Percentiles rank a stretch among this genome's conserved stretches.
phyloP scores from a whole-genome alignment of 805 yeast genomes.

The Cyberlindnera lachancei region DNA sequence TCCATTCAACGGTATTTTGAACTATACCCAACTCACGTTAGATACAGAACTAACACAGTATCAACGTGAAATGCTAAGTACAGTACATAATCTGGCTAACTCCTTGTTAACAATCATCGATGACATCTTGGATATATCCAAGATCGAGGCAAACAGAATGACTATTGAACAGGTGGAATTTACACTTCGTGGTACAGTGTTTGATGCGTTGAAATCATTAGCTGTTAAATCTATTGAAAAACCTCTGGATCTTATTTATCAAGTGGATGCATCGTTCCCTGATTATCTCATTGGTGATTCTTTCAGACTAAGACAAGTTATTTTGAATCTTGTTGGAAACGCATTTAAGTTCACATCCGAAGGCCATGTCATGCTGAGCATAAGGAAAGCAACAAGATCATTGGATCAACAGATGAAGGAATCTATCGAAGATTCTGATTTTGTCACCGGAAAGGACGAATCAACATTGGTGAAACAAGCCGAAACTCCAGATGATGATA shows the following conservation, averaged over 20 bases:
- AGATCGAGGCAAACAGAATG: slow-evolving; percentile 91
- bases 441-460: slow-evolving; percentile 18
- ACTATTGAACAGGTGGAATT: slow-evolving; percentile 86
- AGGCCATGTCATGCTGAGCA: slow-evolving; percentile 75
- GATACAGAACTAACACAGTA: slow-evolving; percentile 88
- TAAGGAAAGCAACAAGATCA: slow-evolving; percentile 40
- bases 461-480: slow-evolving; percentile 31
- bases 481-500: slow-evolving; percentile 26
- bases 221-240: slow-evolving; percentile 89
- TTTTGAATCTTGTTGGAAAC: slow-evolving; percentile 79
- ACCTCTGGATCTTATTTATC: slow-evolving; percentile 70
- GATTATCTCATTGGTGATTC: slow-evolving; percentile 85
- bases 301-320: slow-evolving; percentile 80
- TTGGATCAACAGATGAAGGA: slow-evolving; percentile 15
- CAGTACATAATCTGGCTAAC: slow-evolving; percentile 83
- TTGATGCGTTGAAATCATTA: slow-evolving; percentile 82
- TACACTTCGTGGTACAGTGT: slow-evolving; percentile 77
- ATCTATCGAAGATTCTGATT: slow-evolving; percentile 24
- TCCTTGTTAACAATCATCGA: slow-evolving; percentile 81
- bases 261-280: slow-evolving; percentile 81
- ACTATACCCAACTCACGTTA: slow-evolving; percentile 84
- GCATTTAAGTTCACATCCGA: slow-evolving; percentile 82
- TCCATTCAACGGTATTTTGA: slow-evolving; percentile 88
- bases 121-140: slow-evolving; percentile 85
- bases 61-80: slow-evolving; percentile 85